Conservation (phyloP, 208 protist genomes). For the Trypanosoma theileri region DNA sequence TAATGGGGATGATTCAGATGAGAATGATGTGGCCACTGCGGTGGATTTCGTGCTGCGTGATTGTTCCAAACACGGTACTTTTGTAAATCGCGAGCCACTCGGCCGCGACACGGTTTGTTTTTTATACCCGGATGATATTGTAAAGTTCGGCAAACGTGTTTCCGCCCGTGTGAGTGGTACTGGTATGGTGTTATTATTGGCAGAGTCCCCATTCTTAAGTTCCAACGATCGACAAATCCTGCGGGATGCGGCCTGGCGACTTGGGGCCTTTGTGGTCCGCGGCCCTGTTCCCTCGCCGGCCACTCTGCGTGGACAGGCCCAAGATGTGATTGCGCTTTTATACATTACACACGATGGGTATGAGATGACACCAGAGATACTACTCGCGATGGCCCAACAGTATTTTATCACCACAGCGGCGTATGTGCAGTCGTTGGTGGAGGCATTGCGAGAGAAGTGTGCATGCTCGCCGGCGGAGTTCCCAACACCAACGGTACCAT, state of each 20-base stretch:
- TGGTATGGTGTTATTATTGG: constrained; percentile 31
- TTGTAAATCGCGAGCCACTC: constrained; percentile 66
- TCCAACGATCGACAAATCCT: constrained; percentile 31
- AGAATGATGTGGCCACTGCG: no score
- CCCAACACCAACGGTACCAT: constrained; percentile 37
- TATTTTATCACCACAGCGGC: constrained; percentile 68
- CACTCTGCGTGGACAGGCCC: constrained; percentile 52
- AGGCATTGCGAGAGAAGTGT: constrained; percentile 31
- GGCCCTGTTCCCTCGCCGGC: constrained; percentile 40
- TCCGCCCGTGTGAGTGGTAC: constrained; percentile 55
- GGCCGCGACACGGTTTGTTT: constrained; percentile 50
- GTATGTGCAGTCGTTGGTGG: constrained; percentile 44
- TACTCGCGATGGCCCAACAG: constrained; percentile 53
- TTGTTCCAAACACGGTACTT: constrained; percentile 73
- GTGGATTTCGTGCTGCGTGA: constrained; percentile 29
- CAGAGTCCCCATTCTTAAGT: constrained; percentile 40
- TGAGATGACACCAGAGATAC: constrained; percentile 47
- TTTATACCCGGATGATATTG: constrained; percentile 58
- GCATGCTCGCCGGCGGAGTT: constrained; percentile 43
- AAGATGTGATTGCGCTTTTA: constrained; percentile 58
- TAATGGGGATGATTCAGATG: constrained; percentile 22
- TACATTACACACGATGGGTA: constrained; percentile 61
- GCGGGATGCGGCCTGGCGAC: constrained; percentile 32
- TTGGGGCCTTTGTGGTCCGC: constrained; percentile 54
- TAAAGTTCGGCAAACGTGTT: constrained; percentile 63